These are phyloP conservation scores for Globisporangium cylindrosporum DNA, from an alignment of 352 stramenopile genomes.

Conservation along the genomic window DNA sequence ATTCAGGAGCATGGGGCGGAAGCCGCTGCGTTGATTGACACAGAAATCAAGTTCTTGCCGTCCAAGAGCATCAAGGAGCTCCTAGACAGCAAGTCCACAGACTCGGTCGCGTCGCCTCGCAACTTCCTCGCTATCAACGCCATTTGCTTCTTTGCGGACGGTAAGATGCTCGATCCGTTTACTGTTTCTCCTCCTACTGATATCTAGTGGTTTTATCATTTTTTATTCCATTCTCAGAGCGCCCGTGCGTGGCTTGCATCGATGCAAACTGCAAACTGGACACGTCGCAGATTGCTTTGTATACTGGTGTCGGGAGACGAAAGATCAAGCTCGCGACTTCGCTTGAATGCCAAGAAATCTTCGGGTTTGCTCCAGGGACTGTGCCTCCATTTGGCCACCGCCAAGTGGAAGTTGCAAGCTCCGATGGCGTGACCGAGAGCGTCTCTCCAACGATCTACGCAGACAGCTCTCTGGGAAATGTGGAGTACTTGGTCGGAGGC, in stretches of 20 bases:
- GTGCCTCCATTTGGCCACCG: slow-evolving; percentile 59
- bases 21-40: slow-evolving; percentile 8
- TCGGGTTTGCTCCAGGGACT: slow-evolving; percentile 62
- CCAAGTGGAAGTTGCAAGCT: background rate
- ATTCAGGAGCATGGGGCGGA: background rate
- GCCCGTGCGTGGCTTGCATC: slow-evolving; percentile 56
- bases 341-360: slow-evolving; percentile 54
- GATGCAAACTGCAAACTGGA: slow-evolving; percentile 65
- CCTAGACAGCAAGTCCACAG: slow-evolving; percentile 22
- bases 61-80: slow-evolving; percentile 35
- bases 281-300: slow-evolving; percentile 42
- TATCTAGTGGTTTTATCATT: background rate
- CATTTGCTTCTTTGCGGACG: slow-evolving; percentile 76
- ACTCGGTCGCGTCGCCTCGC: slow-evolving; percentile 15
- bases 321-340: slow-evolving; percentile 68
- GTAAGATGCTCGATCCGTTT: slow-evolving; percentile 20
- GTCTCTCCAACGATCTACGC: slow-evolving; percentile 29
- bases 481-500: slow-evolving; percentile 43
- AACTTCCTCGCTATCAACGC: slow-evolving; percentile 58
- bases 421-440: background rate
- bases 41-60: slow-evolving; percentile 32
- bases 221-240: slow-evolving; percentile 24
- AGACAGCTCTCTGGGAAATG: slow-evolving; percentile 31
- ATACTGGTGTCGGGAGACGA: slow-evolving; percentile 51
- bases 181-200: background rate